Base-by-base conservation (phyloP, 345 rosid species). In the Physaria fendleri region DNA sequence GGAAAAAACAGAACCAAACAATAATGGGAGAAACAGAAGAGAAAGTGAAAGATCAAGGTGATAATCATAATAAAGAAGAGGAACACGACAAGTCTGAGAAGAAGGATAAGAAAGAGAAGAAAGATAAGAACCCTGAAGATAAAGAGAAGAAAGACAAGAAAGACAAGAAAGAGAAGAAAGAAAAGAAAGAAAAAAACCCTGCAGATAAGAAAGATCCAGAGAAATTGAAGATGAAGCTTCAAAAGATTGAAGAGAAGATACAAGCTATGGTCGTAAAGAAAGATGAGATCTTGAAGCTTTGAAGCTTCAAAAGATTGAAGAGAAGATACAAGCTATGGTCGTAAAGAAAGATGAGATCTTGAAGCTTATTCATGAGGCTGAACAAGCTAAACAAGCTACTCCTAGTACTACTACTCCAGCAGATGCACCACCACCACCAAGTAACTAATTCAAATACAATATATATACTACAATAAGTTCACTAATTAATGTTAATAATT, bases 121-220 rank as follows among this genome's bases (percentile, higher is more conserved):
- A 80, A 45, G 72, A 80, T 53, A 61, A 69, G n/a, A n/a, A n/a
- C n/a, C n/a, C n/a, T n/a, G 74, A 73, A 56, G 58, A 56, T 57
- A 66, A 59, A 65, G 66, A 61, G 68, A 78, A 61, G 73, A 78
- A 71, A 60, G 65, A 48, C 64, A 74, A 52, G 74, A 73, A n/a
- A n/a, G n/a, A n/a, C n/a, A n/a, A 63, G 79, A 69, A 65, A 64
- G 62, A 71, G 70, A 47, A 59, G 73, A 83, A 40, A 75, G 52
- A 63, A 70, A 76, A 82, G 72, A 77, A 77, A 76, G 76, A 78
- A 40, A 77, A 74, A 74, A 76, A 82, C 64, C 84, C 89, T 38
- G 91, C 82, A 77, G 91, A 84, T 47, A 83, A 83, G 52, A 82
- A 74, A 13, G 85, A 80, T 56, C 86, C 92, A 7, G 69, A 66